Evolutionary conservation across 805 yeast species (phyloP), one percentile per base, ranked within the genome.

Genomic region (Metschnikowia borealis): DNA sequence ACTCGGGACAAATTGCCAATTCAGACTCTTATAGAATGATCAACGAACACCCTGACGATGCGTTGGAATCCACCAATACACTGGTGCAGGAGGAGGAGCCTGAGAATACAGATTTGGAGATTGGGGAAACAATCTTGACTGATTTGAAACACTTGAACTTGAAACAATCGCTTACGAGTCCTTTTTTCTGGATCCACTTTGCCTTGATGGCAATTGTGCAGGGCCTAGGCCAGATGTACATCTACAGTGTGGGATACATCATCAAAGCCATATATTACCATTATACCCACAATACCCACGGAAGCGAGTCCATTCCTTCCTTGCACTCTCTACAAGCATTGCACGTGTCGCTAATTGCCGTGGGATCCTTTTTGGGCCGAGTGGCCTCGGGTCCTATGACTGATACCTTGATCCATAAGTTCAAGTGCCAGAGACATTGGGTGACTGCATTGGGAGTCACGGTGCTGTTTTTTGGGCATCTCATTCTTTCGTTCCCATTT

Each of bases 151-250:
- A 56, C 39, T 46, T 55, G 39, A 33, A 54, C 32, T 50, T 67
- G 36, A 57, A 50, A 40, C 54, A 56, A 10, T 61, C 69, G 15
- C 50, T 68, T 13, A n/a, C 40, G 3, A 66, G 64, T 50, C 69
- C 71, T 1, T 50, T 63, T 5, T 68, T 68, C 47, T 66, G 69
- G 69, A 58, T 54, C 41, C 73, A 68, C 52, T 68, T 64, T 45
- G 43, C 55, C n/a, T 52, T 67, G 7, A 60, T 68, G 52, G 59
- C 70, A 1, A 53, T 67, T 15, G 54, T 65, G n/a, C 73, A 68
- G 54, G 73, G 73, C 6, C 57, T 68, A 48, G 72, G 73, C 11
- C 73, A 68, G 54, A 67, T 68, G 71, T 68, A 68, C 53, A 68
- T 68, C 11, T 68, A 62, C 49, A 64, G 67, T 21, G 64, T 68